Evolutionary conservation across 2,329 filamentous ascomycete genomes (phyloP).

Genomic region (Penicillium sumatraense): DNA sequence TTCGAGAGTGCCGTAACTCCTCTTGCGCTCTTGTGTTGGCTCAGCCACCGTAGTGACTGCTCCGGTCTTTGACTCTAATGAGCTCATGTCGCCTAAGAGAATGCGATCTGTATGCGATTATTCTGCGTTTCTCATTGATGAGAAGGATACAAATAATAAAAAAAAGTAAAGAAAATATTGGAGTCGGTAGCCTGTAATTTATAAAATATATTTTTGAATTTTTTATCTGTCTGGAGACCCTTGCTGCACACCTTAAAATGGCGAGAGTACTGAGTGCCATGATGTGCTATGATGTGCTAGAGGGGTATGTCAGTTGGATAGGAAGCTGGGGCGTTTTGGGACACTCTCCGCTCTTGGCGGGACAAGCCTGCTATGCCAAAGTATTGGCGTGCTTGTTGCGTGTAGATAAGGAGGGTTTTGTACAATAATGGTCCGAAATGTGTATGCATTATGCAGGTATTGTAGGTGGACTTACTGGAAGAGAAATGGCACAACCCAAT

Average conservation of each 20-base stretch:
- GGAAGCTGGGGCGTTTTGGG: neutral
- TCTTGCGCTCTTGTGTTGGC: neutral
- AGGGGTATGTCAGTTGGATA: neutral
- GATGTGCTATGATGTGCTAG: constrained; percentile 6
- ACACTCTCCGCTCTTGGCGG: neutral
- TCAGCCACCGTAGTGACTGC: neutral
- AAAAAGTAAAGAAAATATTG: neutral
- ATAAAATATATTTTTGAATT: neutral
- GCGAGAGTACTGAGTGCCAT: neutral
- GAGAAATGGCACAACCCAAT: too few relatives aligned
- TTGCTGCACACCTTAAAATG: neutral
- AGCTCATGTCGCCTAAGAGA: neutral
- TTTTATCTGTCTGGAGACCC: neutral
- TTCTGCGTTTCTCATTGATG: too few relatives aligned
- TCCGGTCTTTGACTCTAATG: neutral
- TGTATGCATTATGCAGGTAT: too few relatives aligned
- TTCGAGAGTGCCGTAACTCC: neutral
- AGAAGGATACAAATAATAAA: too few relatives aligned
- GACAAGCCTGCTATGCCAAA: neutral
- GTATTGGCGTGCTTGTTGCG: neutral
- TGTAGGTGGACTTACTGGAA: too few relatives aligned
- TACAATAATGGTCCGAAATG: too few relatives aligned
- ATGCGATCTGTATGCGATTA: neutral
- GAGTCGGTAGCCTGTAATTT: neutral
- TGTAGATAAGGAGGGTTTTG: neutral